Base-by-base conservation (phyloP, 176 grass and related monocot species). In the Avena sativa region DNA sequence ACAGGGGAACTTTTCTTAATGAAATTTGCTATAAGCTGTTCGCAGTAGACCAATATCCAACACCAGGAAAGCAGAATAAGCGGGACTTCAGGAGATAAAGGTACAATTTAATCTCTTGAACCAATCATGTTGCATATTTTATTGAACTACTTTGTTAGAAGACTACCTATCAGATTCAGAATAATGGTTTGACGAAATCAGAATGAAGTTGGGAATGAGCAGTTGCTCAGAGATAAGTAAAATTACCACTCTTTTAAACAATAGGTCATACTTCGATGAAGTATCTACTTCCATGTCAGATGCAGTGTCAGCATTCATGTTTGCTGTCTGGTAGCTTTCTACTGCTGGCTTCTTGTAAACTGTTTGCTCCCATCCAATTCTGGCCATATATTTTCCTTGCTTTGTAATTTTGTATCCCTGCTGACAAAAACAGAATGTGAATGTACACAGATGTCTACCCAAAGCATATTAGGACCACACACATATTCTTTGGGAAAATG, bases 331-430 rank as follows among this genome's bases (percentile, higher is more conserved):
- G 91, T 98, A 98, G 79, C 88, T 96, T 87, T 96, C 97, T 85
- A 96, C 84, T 25, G 94, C 87, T 85, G 94, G 87, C 73, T 83
- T 91, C 76, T 89, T 88, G 60, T 89, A 92, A 83, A 87, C 79
- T 44, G 97, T 98, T 93, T 91, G 92, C 89, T 98, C 94, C 97
- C 97, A 98, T 80, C 87, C 80, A 89, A 84, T 82, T 85, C 80
- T 92, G 59, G 87, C 77, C 89, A 98, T 93, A 80, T 60, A 87
- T 69, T 85, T 98, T 76, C 92, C 92, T 82, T 96, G 94, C 71
- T 98, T 98, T 67, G 94, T 98, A 84, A 98, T 83, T 88, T 93
- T 98, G 83, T 87, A 98, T 87, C 94, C 97, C 97, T 98, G 86
- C 73, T 77, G 44, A 76, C 44, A 95, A 76, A 23, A 85, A 76